These are phyloP conservation scores for Alopecurus myosuroides DNA, from an alignment of 176 grass and related monocot species.

Conservation along the genomic window DNA sequence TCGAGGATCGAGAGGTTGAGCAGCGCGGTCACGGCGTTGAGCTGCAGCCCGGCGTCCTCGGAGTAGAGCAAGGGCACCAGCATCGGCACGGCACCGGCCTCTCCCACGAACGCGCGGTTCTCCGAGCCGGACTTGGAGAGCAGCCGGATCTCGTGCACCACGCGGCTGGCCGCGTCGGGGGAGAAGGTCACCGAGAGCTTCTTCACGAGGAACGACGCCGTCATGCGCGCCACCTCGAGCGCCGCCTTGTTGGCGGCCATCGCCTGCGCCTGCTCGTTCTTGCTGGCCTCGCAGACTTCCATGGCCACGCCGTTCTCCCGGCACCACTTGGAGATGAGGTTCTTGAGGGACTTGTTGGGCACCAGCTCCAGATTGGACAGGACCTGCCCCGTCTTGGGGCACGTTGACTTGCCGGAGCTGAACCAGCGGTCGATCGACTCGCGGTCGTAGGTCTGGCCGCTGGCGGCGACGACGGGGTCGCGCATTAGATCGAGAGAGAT, in stretches of 20 bases:
- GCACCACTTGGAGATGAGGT: conserved; percentile 87
- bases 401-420: conserved; percentile 68
- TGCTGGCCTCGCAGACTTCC: conserved; percentile 44
- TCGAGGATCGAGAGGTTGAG: conserved; percentile 92
- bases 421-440: conserved; percentile 80
- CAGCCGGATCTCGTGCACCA: conserved; percentile 86
- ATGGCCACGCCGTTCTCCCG: conserved; percentile 62
- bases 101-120: conserved; percentile 75
- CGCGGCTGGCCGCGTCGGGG: conserved; percentile 58
- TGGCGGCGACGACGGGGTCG: conserved; percentile 77
- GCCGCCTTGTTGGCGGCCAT: conserved; percentile 72
- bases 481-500: conserved; percentile 90
- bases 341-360: conserved; percentile 83
- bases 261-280: conserved; percentile 28
- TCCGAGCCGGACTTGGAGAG: conserved; percentile 72
- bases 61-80: conserved; percentile 79
- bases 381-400: conserved; percentile 82
- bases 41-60: conserved; percentile 58
- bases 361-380: conserved; percentile 56
- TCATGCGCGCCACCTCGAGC: conserved; percentile 88
- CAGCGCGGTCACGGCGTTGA: conserved; percentile 82
- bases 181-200: conserved; percentile 50
- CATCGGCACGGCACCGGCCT: conserved; percentile 73
- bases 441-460: conserved; percentile 91
- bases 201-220: conserved; percentile 74